phyloP scores from a whole-genome alignment of 2,329 filamentous ascomycete species.

The Cephalotrichum gorgonifer region DNA sequence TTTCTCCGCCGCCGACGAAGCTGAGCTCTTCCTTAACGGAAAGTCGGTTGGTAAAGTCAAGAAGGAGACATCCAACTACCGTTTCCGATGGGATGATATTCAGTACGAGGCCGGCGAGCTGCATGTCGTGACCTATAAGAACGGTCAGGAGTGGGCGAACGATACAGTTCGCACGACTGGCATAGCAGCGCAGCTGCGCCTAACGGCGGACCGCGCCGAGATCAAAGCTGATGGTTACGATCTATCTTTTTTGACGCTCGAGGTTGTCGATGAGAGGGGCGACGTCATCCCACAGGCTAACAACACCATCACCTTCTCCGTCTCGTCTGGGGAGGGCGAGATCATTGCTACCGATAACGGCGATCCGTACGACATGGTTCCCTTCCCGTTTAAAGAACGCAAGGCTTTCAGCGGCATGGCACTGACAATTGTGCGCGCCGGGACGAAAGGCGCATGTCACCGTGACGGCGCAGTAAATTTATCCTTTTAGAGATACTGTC shows the following conservation, averaged over 20 bases:
- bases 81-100: slow-evolving; percentile 42
- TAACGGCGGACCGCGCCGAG: slow-evolving; percentile 26
- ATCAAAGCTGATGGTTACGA: slow-evolving; percentile 32
- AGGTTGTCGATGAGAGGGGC: slow-evolving; percentile 31
- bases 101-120: slow-evolving; percentile 36
- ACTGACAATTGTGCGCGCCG: slow-evolving; percentile 26
- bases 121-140: slow-evolving; percentile 34
- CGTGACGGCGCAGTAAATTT: no score
- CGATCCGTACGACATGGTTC: slow-evolving; percentile 30
- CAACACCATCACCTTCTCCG: slow-evolving; percentile 30
- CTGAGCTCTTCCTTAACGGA: slow-evolving; percentile 43
- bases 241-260: slow-evolving; percentile 33
- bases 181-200: slow-evolving; percentile 20
- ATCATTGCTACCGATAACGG: slow-evolving; percentile 42
- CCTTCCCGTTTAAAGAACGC: slow-evolving; percentile 27
- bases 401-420: slow-evolving; percentile 30
- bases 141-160: slow-evolving; percentile 33
- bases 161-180: slow-evolving; percentile 30
- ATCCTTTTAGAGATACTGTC: no score
- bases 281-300: slow-evolving; percentile 30
- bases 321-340: slow-evolving; percentile 14
- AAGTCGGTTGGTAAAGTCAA: slow-evolving; percentile 28
- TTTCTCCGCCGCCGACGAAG: slow-evolving; percentile 39
- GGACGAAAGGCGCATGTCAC: no score
- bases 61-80: slow-evolving; percentile 25